Evolutionary conservation across 2,329 filamentous ascomycete species (phyloP).

Genomic region (Venturia effusa): DNA sequence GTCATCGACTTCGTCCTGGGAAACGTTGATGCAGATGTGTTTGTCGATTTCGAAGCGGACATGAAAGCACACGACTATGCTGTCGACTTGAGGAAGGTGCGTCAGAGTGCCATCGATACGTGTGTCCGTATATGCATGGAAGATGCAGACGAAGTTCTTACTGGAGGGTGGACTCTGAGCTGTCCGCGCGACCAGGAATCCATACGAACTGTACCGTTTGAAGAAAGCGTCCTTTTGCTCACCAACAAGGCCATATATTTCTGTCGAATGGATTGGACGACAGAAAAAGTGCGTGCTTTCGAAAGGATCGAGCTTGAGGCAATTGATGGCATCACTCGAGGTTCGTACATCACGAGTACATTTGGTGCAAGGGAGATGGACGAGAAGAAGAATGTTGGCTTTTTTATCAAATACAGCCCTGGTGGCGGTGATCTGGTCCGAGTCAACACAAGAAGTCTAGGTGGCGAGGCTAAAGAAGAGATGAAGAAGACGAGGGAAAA

Average conservation of each 20-base stretch:
- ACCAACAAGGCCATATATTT: slow-evolving; percentile 79
- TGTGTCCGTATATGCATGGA: slow-evolving; percentile 74
- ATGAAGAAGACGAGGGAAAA: slow-evolving; percentile 16
- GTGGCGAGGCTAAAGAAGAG: slow-evolving; percentile 31
- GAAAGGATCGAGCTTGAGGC: slow-evolving; percentile 72
- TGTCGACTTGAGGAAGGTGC: slow-evolving; percentile 71
- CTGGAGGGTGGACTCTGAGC: slow-evolving; percentile 81
- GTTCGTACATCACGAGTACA: slow-evolving; percentile 84
- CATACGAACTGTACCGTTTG: slow-evolving; percentile 58
- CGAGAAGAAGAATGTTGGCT: slow-evolving; percentile 69
- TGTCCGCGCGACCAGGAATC: slow-evolving; percentile 64
- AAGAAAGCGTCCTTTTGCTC: slow-evolving; percentile 78
- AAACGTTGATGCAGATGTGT: slow-evolving; percentile 72
- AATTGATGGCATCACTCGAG: slow-evolving; percentile 61
- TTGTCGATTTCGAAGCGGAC: slow-evolving; percentile 87
- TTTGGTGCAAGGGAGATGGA: slow-evolving; percentile 68
- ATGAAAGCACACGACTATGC: slow-evolving; percentile 91
- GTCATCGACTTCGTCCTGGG: slow-evolving; percentile 91
- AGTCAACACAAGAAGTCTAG: slow-evolving; percentile 74
- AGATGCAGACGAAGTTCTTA: slow-evolving; percentile 68
- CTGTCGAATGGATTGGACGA: slow-evolving; percentile 87
- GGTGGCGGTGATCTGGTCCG: slow-evolving; percentile 61
- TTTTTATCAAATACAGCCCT: slow-evolving; percentile 68
- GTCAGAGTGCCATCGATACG: slow-evolving; percentile 81
- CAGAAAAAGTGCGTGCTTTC: slow-evolving; percentile 88